These are phyloP conservation scores for Curvularia eragrostidis DNA, from an alignment of 2,329 filamentous ascomycete species.

Conservation along the genomic window DNA sequence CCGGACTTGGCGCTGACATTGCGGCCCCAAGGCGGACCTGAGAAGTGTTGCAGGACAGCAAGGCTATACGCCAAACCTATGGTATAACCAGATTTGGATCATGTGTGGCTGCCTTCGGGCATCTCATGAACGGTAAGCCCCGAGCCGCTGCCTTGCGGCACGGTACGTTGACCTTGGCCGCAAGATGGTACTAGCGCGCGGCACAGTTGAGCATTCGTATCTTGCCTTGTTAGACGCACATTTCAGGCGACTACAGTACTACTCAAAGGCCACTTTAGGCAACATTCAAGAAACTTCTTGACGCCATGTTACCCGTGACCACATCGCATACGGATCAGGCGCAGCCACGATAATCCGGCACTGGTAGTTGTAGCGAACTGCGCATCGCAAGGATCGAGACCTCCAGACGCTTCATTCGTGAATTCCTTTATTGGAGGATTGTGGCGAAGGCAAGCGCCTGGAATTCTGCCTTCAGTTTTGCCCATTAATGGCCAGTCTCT, in stretches of 20 bases:
- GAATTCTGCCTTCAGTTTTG: no score
- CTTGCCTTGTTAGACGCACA: neutral
- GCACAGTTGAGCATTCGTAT: neutral
- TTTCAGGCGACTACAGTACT: neutral
- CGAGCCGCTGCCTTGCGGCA: neutral
- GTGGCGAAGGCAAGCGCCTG: neutral
- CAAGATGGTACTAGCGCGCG: neutral
- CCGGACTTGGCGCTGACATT: slow-evolving; percentile 6
- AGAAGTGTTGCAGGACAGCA: neutral
- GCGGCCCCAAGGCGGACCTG: slow-evolving; percentile 3
- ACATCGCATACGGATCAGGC: neutral
- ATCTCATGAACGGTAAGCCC: neutral
- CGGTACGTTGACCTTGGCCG: neutral
- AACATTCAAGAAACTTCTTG: neutral
- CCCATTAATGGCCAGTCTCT: neutral
- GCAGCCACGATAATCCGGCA: neutral
- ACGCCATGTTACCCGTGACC: neutral
- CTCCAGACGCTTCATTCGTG: no score
- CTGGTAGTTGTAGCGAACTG: neutral
- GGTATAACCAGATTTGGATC: neutral
- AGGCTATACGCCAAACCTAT: neutral
- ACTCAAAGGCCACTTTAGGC: neutral
- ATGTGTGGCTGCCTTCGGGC: neutral
- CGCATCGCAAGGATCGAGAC: neutral
- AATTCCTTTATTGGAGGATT: neutral